Percentiles rank a stretch among this genome's conserved stretches.
Conservation (phyloP, 257 asterid species). For the Solanum sparsipilum region DNA sequence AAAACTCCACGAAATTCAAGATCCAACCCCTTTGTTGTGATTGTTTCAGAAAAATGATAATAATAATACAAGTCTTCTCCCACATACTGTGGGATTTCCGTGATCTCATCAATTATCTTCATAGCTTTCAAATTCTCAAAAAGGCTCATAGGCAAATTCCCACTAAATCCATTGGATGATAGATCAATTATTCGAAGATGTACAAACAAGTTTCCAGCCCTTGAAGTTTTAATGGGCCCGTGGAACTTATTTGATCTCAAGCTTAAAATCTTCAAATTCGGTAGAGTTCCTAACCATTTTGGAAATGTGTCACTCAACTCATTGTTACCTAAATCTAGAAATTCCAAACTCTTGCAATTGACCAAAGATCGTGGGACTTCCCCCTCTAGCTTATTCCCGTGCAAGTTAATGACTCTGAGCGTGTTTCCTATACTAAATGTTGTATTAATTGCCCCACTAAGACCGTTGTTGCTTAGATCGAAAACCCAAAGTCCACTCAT, state of each 20-base stretch:
- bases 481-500: background rate
- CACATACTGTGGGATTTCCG: accelerated
- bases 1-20: background rate
- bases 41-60: accelerated
- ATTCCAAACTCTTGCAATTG: background rate
- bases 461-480: background rate
- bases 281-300: background rate
- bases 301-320: background rate
- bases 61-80: background rate
- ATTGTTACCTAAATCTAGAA: background rate
- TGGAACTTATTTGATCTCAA: background rate
- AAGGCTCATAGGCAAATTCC: background rate
- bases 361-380: background rate
- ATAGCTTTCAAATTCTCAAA: background rate
- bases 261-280: background rate
- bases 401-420: background rate
- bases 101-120: background rate
- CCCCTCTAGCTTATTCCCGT: background rate
- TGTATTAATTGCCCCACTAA: background rate
- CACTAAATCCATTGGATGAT: background rate
- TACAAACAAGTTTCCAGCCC: background rate
- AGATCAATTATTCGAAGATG: background rate
- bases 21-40: background rate
- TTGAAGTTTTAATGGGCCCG: background rate
- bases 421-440: background rate